phyloP scores from a whole-genome alignment of 2,329 filamentous ascomycete genomes.

The Microcyclosporella mali region DNA sequence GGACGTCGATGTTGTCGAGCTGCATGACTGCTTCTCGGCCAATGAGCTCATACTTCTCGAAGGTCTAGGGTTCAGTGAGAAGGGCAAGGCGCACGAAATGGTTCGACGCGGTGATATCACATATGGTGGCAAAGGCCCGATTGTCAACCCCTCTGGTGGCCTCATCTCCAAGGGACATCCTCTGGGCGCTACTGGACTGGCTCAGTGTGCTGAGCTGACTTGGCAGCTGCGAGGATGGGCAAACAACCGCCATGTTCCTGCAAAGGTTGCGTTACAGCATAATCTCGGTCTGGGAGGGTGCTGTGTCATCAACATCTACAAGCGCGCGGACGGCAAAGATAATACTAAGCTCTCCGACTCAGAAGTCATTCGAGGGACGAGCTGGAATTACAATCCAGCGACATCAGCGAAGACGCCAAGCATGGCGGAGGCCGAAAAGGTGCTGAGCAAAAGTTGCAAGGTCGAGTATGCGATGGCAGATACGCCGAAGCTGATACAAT shows the following conservation, averaged over 20 bases:
- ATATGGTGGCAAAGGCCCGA: conserved; percentile 68
- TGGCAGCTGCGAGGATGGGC: conserved; percentile 93
- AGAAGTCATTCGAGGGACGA: conserved; percentile 60
- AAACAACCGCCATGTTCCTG: conserved; percentile 70
- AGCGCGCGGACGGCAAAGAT: conserved; percentile 67
- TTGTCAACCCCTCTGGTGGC: conserved; percentile 81
- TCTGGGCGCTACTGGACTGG: conserved; percentile 83
- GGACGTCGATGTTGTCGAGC: conserved; percentile 77
- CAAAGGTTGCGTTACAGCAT: conserved; percentile 74
- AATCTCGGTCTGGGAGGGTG: conserved; percentile 90
- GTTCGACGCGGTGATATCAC: conserved; percentile 84
- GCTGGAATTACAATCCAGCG: conserved; percentile 83
- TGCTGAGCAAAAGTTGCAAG: conserved; percentile 62
- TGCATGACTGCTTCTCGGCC: conserved; percentile 94
- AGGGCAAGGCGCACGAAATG: conserved; percentile 84
- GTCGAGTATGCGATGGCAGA: conserved; percentile 74
- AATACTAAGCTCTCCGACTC: conserved; percentile 56
- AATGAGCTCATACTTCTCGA: conserved; percentile 93
- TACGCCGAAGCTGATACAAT: conserved; percentile 64
- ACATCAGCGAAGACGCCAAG: conserved; percentile 86
- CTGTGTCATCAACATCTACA: conserved; percentile 83
- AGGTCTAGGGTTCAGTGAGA: conserved; percentile 67
- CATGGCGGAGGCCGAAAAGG: conserved; percentile 60
- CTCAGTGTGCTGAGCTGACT: conserved; percentile 91
- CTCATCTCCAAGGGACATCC: conserved; percentile 95